Evolutionary conservation across 2,329 filamentous ascomycete species (phyloP).

Genomic region (Penicillium olsonii): DNA sequence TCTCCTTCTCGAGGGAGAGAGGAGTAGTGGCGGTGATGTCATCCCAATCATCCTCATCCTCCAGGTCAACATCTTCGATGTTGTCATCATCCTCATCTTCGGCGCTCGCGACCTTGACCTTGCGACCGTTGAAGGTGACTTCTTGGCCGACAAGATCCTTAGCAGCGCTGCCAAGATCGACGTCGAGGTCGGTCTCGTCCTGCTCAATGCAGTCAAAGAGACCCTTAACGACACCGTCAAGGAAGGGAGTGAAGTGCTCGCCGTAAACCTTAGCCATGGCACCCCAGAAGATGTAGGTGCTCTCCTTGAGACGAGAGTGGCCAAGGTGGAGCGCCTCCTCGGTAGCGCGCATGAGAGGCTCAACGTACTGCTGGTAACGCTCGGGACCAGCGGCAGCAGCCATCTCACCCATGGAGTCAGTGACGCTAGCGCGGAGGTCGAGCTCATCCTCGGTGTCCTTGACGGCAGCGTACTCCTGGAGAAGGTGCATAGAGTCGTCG

Average conservation of each 20-base stretch:
- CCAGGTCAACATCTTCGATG: constrained; percentile 65
- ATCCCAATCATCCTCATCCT: constrained; percentile 82
- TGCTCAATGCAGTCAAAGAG: constrained; percentile 85
- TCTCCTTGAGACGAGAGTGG: constrained; percentile 89
- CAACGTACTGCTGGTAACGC: constrained; percentile 87
- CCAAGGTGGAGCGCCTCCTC: constrained; percentile 88
- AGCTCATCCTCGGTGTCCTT: constrained; percentile 90
- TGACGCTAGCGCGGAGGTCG: constrained; percentile 83
- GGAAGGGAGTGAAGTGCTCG: constrained; percentile 56
- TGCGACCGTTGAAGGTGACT: constrained; percentile 77
- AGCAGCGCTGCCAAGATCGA: constrained; percentile 72
- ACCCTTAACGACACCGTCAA: constrained; percentile 49
- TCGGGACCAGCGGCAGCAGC: constrained; percentile 82
- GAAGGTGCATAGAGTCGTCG: constrained; percentile 82
- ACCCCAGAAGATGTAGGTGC: constrained; percentile 95
- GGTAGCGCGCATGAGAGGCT: constrained; percentile 85
- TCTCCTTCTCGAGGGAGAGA: constrained; percentile 93
- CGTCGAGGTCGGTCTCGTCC: constrained; percentile 79
- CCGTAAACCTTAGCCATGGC: constrained; percentile 92
- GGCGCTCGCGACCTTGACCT: constrained; percentile 73
- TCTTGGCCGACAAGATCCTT: constrained; percentile 74
- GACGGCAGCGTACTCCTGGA: constrained; percentile 78
- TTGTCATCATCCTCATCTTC: constrained; percentile 62
- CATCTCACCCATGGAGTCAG: constrained; percentile 91
- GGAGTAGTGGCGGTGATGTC: constrained; percentile 83